A percentile compares a stretch with the other conserved stretches of the same genome.
These are phyloP conservation scores for Mortierella claussenii DNA, from an alignment of 192 early-diverging fungal genomes.

Conservation along the genomic window DNA sequence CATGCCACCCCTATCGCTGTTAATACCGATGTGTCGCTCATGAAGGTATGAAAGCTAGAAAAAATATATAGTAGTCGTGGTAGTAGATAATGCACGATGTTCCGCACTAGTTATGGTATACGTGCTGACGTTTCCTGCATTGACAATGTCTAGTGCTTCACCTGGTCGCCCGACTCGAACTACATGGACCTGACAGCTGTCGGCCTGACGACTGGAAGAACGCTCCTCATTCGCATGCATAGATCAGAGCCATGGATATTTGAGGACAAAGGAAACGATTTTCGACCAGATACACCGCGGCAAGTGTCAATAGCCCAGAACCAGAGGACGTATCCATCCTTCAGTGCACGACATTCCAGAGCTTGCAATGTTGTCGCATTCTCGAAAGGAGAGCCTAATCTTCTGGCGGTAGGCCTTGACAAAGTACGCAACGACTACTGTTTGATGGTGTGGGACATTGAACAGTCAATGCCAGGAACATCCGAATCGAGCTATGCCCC, in stretches of 20 bases:
- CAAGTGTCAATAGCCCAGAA: conserved; percentile 39
- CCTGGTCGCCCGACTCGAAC: conserved; percentile 72
- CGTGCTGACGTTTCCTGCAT: too few species aligned
- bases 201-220: conserved; percentile 67
- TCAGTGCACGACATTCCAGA: conserved; percentile 64
- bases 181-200: conserved; percentile 68
- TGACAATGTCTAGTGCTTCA: conserved; percentile 71
- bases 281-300: conserved; percentile 51
- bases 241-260: conserved; percentile 50
- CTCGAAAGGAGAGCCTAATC: conserved; percentile 65
- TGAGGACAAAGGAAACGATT: conserved; percentile 47
- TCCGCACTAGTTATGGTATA: too few species aligned
- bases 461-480: conserved; percentile 55
- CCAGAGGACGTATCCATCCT: conserved; percentile 50
- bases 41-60: conserved; percentile 57
- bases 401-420: conserved; percentile 76
- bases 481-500: conserved; percentile 42
- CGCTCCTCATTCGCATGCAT: conserved; percentile 64
- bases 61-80: too few species aligned
- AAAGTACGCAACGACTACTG: conserved; percentile 79
- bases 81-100: too few species aligned
- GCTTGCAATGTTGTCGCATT: conserved; percentile 81
- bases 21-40: conserved; percentile 54
- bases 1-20: conserved; percentile 55
- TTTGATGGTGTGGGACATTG: conserved; percentile 82